These are phyloP conservation scores for Aspergillus cavernicola DNA, from an alignment of 495 filamentous ascomycete species.

Conservation along the genomic window DNA sequence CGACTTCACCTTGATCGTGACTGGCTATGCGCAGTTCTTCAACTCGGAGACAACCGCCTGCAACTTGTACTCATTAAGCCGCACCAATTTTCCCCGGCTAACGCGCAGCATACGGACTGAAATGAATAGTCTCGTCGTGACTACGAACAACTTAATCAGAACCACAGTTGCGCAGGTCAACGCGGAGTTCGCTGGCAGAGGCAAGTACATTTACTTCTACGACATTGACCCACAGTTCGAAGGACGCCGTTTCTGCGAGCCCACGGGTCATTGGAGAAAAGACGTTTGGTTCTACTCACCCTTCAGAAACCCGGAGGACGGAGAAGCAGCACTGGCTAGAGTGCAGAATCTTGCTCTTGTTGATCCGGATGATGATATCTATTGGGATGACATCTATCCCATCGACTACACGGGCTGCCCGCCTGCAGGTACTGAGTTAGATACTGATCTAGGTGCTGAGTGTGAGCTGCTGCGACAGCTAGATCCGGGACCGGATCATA, in stretches of 20 bases:
- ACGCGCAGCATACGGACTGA: neutral
- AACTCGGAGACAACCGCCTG: neutral
- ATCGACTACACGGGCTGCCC: no score
- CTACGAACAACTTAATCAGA: neutral
- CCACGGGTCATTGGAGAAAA: neutral
- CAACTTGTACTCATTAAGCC: neutral
- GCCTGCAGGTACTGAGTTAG: no score
- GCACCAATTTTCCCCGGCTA: no score
- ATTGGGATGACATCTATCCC: no score
- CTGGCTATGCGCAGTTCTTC: conserved; percentile 1
- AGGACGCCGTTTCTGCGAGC: neutral
- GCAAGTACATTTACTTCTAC: neutral
- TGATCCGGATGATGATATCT: no score
- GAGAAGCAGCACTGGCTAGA: neutral
- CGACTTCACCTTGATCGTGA: neutral
- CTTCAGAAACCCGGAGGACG: neutral
- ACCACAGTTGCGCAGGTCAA: neutral
- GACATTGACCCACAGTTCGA: neutral
- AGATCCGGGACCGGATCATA: no score
- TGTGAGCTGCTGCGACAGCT: no score
- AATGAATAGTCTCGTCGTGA: neutral
- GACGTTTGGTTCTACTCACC: neutral
- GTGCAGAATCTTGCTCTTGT: no score
- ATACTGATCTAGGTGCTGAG: no score
- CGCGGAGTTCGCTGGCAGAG: neutral